These are phyloP conservation scores for Citeromyces matritensis DNA, from an alignment of 805 yeast genomes.

Conservation along the genomic window DNA sequence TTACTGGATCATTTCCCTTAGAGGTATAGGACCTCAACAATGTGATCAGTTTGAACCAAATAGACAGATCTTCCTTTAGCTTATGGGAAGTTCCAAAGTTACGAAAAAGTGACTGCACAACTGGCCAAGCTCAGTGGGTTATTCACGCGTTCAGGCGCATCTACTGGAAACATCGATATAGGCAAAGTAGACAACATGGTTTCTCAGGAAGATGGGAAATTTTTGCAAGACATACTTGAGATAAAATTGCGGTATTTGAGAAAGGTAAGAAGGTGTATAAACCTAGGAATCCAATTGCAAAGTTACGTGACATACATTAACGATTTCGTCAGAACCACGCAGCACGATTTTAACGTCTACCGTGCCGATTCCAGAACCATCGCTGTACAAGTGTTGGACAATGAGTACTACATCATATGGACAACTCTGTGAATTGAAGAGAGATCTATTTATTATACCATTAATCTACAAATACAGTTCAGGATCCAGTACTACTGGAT, in stretches of 20 bases:
- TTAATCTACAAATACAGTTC: no score
- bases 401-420: no score
- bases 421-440: no score
- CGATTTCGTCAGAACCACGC: conserved; percentile 25
- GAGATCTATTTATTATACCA: no score
- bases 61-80: conserved; percentile 28
- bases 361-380: no score
- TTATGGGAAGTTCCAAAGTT: conserved; percentile 65
- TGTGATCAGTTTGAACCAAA: conserved; percentile 30
- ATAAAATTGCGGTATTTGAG: conserved; percentile 10
- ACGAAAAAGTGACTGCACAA: conserved; percentile 60
- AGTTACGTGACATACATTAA: conserved; percentile 29
- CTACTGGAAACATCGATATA: conserved; percentile 22
- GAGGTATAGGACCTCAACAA: conserved; percentile 12
- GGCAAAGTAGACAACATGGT: conserved; percentile 15
- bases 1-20: no score
- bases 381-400: no score
- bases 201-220: conserved; percentile 5
- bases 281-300: conserved; percentile 5
- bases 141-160: conserved; percentile 58
- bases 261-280: conserved; percentile 9
- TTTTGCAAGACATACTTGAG: conserved; percentile 5
- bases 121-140: conserved; percentile 68
- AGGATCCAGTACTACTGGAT: no score
- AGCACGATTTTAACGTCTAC: conserved; percentile 20